Evolutionary conservation across 805 yeast species (phyloP), one percentile per base, ranked within the genome.

Genomic region (Lipomyces starkeyi): DNA sequence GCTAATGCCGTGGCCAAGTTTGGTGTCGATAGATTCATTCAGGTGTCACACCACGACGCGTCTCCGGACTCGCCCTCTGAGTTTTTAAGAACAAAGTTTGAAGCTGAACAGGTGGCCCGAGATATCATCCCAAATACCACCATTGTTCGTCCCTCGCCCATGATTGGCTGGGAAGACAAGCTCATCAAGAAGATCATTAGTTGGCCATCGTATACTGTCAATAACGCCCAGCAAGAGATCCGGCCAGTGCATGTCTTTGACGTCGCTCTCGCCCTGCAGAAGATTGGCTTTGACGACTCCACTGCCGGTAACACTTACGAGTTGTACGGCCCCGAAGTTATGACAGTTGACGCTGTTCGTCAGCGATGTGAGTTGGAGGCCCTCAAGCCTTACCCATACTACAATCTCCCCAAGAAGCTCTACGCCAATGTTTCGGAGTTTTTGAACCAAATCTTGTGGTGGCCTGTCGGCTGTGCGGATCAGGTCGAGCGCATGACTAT

Each of bases 111-210:
- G 75, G 86, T 84, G 40, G 96, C 89, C 32, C 82, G 84, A 68
- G 91, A 86, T 55, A 84, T 85, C 58, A 78, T 85, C 64, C 96
- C 97, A 34, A 90, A 87, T 75, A 83, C 91, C 60, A 91, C 97
- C 22, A 91, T 91, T 74, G 95, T 91, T 37, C 87, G 97, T 79
- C 97, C 97, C 6, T 87, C 90, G 29, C 91, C 91, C 61, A 84
- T 91, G 86, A 91, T 80, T 76, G 95, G 95, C 40, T 82, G 88
- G 75, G 90, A 88, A 77, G 93, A 90, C 77, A 81, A 84, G 69
- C 86, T 91, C 76, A 81, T 91, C 74, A 88, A 87, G 79, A 83
- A 83, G 76, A 72, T 85, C 78, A 90, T 86, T 14, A 67, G 86
- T 79, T 78, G 84, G 74, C 83, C 84, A 73, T 85, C 89, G 79